Evolutionary conservation across 2,329 filamentous ascomycete species (phyloP).

Genomic region (Myriosclerotinia duriaeana): DNA sequence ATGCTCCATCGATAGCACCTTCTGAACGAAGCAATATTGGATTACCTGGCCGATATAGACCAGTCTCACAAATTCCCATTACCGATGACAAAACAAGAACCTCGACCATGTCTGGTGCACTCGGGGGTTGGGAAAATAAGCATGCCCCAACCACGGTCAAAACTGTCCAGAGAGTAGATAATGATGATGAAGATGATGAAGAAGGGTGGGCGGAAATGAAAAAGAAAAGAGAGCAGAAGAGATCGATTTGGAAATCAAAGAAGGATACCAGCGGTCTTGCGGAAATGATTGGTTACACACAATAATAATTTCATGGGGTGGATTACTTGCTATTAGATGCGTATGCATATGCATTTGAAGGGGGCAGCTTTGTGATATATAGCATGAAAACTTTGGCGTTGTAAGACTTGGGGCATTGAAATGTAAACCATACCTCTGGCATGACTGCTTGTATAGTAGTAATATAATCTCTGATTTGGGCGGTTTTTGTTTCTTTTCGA

Average conservation of each 20-base stretch:
- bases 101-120: slow-evolving; percentile 38
- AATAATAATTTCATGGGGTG: slow-evolving; percentile 30
- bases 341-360: slow-evolving; percentile 25
- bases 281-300: slow-evolving; percentile 38
- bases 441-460: slow-evolving; percentile 27
- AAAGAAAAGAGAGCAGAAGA: slow-evolving; percentile 67
- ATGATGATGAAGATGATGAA: slow-evolving; percentile 59
- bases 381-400: slow-evolving; percentile 26
- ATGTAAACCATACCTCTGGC: slow-evolving; percentile 21
- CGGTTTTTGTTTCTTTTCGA: slow-evolving; percentile 4
- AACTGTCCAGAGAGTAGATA: slow-evolving; percentile 44
- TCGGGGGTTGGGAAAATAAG: slow-evolving; percentile 38
- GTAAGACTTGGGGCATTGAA: slow-evolving; percentile 25
- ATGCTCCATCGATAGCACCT: slow-evolving; percentile 88
- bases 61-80: slow-evolving; percentile 67
- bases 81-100: slow-evolving; percentile 40
- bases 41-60: slow-evolving; percentile 83
- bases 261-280: slow-evolving; percentile 45
- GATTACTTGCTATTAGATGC: slow-evolving; percentile 17
- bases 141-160: slow-evolving; percentile 46
- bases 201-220: slow-evolving; percentile 72
- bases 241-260: slow-evolving; percentile 63
- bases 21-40: slow-evolving; percentile 95
- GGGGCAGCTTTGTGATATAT: slow-evolving; percentile 24
- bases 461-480: slow-evolving; percentile 26